These are phyloP conservation scores for Neospora caninum DNA, from an alignment of 169 alveolate genomes.

Conservation along the genomic window DNA sequence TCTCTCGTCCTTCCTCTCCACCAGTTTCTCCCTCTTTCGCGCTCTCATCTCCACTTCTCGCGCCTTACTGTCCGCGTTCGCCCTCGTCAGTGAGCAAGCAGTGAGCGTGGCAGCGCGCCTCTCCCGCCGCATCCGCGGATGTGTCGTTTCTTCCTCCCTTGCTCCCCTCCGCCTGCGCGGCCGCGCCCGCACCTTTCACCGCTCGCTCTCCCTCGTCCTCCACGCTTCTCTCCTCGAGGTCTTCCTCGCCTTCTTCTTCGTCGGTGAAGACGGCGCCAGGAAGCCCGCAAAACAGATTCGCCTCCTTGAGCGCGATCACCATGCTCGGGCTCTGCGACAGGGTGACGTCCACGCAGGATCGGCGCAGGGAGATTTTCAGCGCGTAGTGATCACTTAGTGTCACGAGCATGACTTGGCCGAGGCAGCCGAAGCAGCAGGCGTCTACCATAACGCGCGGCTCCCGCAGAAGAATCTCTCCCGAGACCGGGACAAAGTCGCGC, in stretches of 20 bases:
- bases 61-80: no score
- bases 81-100: no score
- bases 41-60: no score
- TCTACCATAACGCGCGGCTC: slow-evolving; percentile 83
- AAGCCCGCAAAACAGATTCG: slow-evolving; percentile 2
- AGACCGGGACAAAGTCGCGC: slow-evolving; percentile 77
- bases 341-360: background rate
- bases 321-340: background rate
- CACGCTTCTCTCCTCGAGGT: background rate
- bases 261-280: background rate
- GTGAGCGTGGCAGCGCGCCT: no score
- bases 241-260: background rate
- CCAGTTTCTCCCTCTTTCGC: no score
- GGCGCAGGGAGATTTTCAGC: slow-evolving; percentile 79
- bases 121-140: no score
- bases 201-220: background rate
- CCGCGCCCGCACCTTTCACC: background rate
- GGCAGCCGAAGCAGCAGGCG: slow-evolving; percentile 76
- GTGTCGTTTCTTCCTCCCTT: no score
- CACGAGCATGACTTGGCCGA: slow-evolving; percentile 83
- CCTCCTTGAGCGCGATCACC: background rate
- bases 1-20: no score
- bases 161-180: background rate
- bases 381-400: slow-evolving; percentile 91
- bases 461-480: slow-evolving; percentile 84